Conservation (phyloP, 805 yeast genomes). For the Yamadazyma akitaensis region DNA sequence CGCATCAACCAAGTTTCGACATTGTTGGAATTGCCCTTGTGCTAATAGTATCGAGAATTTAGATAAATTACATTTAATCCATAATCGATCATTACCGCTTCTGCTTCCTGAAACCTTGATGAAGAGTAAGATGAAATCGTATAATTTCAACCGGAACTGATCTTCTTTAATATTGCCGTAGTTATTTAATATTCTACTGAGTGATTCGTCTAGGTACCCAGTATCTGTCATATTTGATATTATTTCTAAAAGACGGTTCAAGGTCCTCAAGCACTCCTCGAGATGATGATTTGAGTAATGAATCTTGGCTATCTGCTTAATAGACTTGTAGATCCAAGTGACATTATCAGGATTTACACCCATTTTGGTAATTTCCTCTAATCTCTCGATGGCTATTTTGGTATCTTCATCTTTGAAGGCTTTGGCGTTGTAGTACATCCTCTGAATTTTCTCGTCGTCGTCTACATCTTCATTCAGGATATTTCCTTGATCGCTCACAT, state of each 20-base stretch:
- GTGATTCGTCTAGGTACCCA: conserved; percentile 39
- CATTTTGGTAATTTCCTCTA: conserved; percentile 15
- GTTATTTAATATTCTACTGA: conserved; percentile 32
- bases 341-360: conserved; percentile 15
- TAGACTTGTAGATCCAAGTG: conserved; percentile 38
- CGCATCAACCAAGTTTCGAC: conserved; percentile 29
- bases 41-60: conserved; percentile 37
- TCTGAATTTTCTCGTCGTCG: conserved; percentile 23
- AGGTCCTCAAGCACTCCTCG: conserved; percentile 19
- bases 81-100: conserved; percentile 35
- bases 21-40: conserved; percentile 27
- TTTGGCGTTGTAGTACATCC: conserved; percentile 36
- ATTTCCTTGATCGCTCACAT: conserved; percentile 16
- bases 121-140: conserved; percentile 28
- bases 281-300: conserved; percentile 21
- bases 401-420: conserved; percentile 34
- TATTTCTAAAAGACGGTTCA: conserved; percentile 19
- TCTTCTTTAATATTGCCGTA: conserved; percentile 27
- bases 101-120: conserved; percentile 17
- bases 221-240: conserved; percentile 25
- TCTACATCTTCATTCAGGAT: conserved; percentile 27
- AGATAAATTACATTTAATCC: conserved; percentile 47
- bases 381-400: conserved; percentile 21
- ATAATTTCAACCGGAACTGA: conserved; percentile 27
- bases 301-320: conserved; percentile 41